Percentiles rank a stretch among this genome's conserved stretches.
These are phyloP conservation scores for Haematococcus lacustris DNA, from an alignment of 139 green algal genomes.

Conservation along the genomic window DNA sequence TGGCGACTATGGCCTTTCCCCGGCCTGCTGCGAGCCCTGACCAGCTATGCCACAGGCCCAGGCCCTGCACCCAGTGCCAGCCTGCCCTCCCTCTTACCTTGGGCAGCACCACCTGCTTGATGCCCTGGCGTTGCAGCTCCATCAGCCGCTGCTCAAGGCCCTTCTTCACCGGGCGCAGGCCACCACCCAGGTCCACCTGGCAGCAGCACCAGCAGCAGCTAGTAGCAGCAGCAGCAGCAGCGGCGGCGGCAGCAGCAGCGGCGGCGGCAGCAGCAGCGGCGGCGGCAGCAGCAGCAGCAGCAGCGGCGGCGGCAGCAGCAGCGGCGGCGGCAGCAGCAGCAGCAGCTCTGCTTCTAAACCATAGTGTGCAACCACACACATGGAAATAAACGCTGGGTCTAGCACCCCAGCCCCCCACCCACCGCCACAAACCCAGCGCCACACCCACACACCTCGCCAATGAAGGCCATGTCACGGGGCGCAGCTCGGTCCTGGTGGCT, in stretches of 20 bases:
- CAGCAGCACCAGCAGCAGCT: neutral
- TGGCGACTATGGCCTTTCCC: too few species aligned
- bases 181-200: conserved; percentile 25
- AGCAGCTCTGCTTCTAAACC: neutral
- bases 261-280: neutral
- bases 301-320: neutral
- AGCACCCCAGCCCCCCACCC: neutral
- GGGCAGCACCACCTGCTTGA: conserved; percentile 19
- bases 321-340: neutral
- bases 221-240: neutral
- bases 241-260: neutral
- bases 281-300: neutral
- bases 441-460: conserved; percentile 22
- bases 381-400: neutral
- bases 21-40: too few species aligned
- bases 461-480: conserved; percentile 15
- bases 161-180: conserved; percentile 13
- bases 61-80: too few species aligned
- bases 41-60: too few species aligned
- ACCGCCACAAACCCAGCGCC: neutral
- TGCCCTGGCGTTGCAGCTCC: conserved; percentile 21
- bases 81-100: conserved; percentile 13
- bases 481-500: conserved; percentile 20
- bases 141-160: conserved; percentile 15
- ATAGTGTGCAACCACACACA: neutral